Percentiles rank a stretch among this genome's conserved stretches.
These are phyloP conservation scores for Malassezia nana DNA, from an alignment of 1,284 basidiomycete species.

Conservation along the genomic window DNA sequence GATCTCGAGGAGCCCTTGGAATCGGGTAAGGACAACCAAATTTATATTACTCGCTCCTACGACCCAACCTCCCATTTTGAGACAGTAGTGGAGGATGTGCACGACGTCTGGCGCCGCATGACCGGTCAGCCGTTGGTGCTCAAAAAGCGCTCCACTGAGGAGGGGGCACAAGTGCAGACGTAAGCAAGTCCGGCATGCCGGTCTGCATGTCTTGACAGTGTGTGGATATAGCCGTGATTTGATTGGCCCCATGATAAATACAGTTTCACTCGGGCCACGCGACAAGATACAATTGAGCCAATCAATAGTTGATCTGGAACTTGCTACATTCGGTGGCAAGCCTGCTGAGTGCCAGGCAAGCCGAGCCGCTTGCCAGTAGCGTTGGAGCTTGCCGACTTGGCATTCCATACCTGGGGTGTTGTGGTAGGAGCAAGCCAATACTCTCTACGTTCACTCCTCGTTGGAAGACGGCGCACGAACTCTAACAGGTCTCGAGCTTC, in stretches of 20 bases:
- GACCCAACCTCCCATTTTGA: constrained; percentile 99
- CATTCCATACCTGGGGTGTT: not conserved
- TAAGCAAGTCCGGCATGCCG: constrained; percentile 10
- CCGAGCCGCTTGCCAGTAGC: not conserved
- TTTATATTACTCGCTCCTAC: constrained; percentile 94
- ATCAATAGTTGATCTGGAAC: not conserved
- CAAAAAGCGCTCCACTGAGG: constrained; percentile 36
- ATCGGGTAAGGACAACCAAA: constrained; percentile 67
- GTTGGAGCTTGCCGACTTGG: not conserved
- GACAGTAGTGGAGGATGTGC: constrained; percentile 55
- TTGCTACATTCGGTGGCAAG: not conserved
- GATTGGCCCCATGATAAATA: not conserved
- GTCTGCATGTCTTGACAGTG: not conserved
- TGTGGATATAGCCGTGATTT: not conserved
- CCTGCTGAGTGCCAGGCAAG: not conserved
- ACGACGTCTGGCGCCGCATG: constrained; percentile 43
- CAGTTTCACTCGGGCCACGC: not conserved
- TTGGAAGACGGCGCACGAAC: too few relatives aligned
- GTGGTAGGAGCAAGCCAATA: too few relatives aligned
- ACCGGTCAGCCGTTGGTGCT: constrained; percentile 45
- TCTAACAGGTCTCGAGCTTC: too few relatives aligned
- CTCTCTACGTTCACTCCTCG: not conserved
- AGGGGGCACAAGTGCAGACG: constrained; percentile 46
- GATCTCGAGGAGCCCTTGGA: constrained; percentile 82
- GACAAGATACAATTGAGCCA: not conserved